Evolutionary conservation across 2,329 filamentous ascomycete species (phyloP).

Genomic region (Xylariaceae sp.): DNA sequence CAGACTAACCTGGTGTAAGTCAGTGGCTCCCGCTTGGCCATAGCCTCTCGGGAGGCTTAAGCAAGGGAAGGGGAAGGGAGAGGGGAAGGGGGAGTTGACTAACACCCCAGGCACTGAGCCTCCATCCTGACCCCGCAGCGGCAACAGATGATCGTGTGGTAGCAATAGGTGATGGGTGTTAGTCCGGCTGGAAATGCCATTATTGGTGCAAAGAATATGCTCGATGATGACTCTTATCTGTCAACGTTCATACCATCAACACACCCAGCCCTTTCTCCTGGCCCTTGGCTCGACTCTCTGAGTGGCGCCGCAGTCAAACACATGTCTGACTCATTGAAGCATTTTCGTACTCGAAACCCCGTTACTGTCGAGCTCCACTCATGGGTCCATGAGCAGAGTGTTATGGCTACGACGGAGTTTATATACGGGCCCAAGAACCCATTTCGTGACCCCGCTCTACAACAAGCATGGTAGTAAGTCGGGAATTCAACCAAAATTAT

Average conservation of each 20-base stretch:
- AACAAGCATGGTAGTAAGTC: conserved; percentile 18
- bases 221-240: conserved; percentile 4
- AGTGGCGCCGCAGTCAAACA: conserved; percentile 2
- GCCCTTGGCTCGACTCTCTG: conserved; percentile 14
- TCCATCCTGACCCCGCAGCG: too few species aligned
- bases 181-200: conserved; percentile 8
- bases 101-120: too few species aligned
- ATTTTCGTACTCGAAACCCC: background rate
- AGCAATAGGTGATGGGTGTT: conserved; percentile 14
- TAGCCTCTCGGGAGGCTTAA: too few species aligned
- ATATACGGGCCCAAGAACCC: conserved; percentile 18
- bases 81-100: too few species aligned
- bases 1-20: too few species aligned
- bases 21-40: too few species aligned
- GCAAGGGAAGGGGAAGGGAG: too few species aligned
- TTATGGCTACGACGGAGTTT: conserved; percentile 15
- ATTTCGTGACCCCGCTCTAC: conserved; percentile 11
- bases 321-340: conserved; percentile 5
- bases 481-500: background rate
- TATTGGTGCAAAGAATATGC: conserved; percentile 8
- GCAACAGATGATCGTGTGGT: background rate
- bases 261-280: conserved; percentile 10
- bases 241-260: conserved; percentile 1
- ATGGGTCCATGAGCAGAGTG: conserved; percentile 12
- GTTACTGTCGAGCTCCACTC: conserved; percentile 5